Base-by-base conservation (phyloP, 2,329 filamentous ascomycete genomes). In the Botryotinia narcissicola region DNA sequence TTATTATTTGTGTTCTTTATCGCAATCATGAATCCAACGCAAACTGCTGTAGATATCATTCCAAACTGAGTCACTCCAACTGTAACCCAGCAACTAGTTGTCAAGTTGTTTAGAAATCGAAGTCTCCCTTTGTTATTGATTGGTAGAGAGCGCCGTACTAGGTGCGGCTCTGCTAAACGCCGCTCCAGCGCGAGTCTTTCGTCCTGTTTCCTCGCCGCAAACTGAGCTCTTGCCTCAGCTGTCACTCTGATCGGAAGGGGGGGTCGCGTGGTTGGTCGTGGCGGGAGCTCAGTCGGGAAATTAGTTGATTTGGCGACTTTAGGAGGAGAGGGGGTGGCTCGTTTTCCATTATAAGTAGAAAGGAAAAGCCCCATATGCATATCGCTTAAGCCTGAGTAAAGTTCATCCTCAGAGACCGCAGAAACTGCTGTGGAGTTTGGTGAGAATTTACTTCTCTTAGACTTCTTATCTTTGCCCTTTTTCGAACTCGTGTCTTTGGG, bases 331-430 rank as follows among this genome's bases (percentile, higher is more conserved):
- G 6, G 22, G 29, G 59, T 42, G 1, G 25, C 48, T 25, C 35
- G 48, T 25, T 35, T n/a, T 8, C 66, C 66, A 25, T 69, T 69
- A 4, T 69, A 69, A 20, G 48, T 69, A 29, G 48, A 57, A 37
- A 69, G 35, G 14, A 57, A 69, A 4, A 69, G 46, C 16, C 66
- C 66, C 10, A 40, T 42, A 5, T 69, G 66, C 51, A 57, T 57
- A 32, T 69, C 66, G n/a, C 51, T 69, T 57, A 69, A 57, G 9
- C 66, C 66, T 1, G 66, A 57, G 66, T 69, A 69, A 29, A 69
- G 37, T n/a, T 42, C 25, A 35, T 69, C 54, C 6, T 69, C 66
- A 10, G 66, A 69, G 3, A 69, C 22, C 5, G 66, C 66, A n/a
- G 66, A 69, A 25, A 57, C 16, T 4, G 18, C 18, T 0, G 66